phyloP scores from a whole-genome alignment of 2,329 filamentous ascomycete genomes.

The Aspergillus alliaceus region DNA sequence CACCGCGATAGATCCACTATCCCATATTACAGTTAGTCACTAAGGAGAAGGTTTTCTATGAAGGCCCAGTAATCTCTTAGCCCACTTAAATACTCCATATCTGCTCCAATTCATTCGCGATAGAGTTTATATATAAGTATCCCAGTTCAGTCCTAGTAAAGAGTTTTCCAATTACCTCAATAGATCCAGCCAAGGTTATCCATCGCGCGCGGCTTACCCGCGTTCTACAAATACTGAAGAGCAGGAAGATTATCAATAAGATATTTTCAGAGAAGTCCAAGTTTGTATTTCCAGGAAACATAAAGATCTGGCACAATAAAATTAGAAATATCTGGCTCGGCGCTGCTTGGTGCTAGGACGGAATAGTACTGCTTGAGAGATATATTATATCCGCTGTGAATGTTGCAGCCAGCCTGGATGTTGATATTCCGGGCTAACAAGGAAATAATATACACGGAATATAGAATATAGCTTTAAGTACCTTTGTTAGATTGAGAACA shows the following conservation, averaged over 20 bases:
- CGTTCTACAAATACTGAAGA: slow-evolving; percentile 52
- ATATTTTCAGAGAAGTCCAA: slow-evolving; percentile 38
- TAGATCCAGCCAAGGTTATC: slow-evolving; percentile 43
- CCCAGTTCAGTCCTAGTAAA: slow-evolving; percentile 54
- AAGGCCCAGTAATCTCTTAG: slow-evolving; percentile 17
- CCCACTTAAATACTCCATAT: slow-evolving; percentile 36
- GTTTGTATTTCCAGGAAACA: not conserved
- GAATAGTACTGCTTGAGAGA: slow-evolving; percentile 63
- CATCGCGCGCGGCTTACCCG: slow-evolving; percentile 53
- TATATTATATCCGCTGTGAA: slow-evolving; percentile 60
- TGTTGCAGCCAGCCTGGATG: slow-evolving; percentile 54
- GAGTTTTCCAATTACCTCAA: slow-evolving; percentile 48
- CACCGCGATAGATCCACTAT: slow-evolving; percentile 3
- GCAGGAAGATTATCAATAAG: slow-evolving; percentile 48
- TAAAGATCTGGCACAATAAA: slow-evolving; percentile 53
- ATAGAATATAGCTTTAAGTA: too few relatives aligned
- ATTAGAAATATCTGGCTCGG: slow-evolving; percentile 55
- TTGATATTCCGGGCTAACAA: slow-evolving; percentile 40
- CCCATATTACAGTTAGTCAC: slow-evolving; percentile 3
- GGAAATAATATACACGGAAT: not conserved
- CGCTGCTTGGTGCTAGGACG: slow-evolving; percentile 66
- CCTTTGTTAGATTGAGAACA: not conserved
- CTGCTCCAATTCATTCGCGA: slow-evolving; percentile 33
- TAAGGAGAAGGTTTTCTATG: slow-evolving; percentile 5
- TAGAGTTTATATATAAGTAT: slow-evolving; percentile 56